Evolutionary conservation across 495 filamentous ascomycete genomes (phyloP).

Genomic region (Schizothecium vesticola): DNA sequence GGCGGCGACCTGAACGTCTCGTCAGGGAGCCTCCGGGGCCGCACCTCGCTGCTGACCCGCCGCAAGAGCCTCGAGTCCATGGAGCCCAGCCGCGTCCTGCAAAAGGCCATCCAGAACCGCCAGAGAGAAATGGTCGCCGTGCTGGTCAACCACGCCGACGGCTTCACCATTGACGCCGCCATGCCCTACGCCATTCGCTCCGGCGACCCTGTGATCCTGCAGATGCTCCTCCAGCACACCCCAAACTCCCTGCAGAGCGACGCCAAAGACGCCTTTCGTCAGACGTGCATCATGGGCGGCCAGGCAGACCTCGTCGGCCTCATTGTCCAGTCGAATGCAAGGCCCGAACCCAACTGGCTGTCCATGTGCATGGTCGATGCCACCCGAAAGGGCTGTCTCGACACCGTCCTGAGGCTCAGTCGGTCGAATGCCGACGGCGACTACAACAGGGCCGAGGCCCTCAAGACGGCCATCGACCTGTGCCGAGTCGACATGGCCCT

Average conservation of each 20-base stretch:
- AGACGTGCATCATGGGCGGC: constrained; percentile 34
- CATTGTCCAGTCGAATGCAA: constrained; percentile 39
- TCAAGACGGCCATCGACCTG: constrained; percentile 36
- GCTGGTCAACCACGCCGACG: constrained; percentile 39
- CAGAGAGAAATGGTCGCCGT: constrained; percentile 46
- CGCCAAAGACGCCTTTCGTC: constrained; percentile 40
- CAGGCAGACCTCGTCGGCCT: constrained; percentile 37
- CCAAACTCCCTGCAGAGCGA: constrained; percentile 36
- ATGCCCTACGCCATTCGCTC: constrained; percentile 38
- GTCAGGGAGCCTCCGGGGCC: constrained; percentile 27
- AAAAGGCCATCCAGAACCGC: constrained; percentile 40
- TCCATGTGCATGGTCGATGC: constrained; percentile 43
- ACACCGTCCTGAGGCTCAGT: constrained; percentile 41
- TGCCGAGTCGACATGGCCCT: constrained; percentile 41
- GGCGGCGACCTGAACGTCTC: constrained; percentile 41
- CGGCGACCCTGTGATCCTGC: constrained; percentile 29
- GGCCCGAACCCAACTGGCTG: constrained; percentile 28
- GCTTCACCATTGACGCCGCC: constrained; percentile 33
- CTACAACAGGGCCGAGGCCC: constrained; percentile 38
- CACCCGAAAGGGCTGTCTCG: constrained; percentile 35
- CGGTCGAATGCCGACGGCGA: constrained; percentile 41
- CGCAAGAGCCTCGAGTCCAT: constrained; percentile 40
- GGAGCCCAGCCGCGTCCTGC: constrained; percentile 39
- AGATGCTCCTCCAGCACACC: constrained; percentile 38
- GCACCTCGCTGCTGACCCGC: constrained; percentile 36